Base-by-base conservation (phyloP, 306 rosid genomes). In the Benincasa hispida region DNA sequence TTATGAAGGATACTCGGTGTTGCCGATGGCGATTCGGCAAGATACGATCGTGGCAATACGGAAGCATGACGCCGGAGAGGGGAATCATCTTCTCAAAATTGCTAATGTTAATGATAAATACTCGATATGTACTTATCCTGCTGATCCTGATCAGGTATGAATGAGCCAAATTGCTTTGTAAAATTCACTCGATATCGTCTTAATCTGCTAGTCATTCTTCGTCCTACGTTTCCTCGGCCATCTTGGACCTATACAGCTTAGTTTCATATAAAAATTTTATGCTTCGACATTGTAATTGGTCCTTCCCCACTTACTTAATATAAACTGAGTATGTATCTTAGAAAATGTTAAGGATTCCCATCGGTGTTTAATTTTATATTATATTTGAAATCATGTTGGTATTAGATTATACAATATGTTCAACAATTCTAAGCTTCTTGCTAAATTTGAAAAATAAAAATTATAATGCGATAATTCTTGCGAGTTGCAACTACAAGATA, bases 21-120 rank as follows among this genome's bases (percentile, higher is more conserved):
- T 94, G 91, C 99, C 99, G 51, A 92, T 94, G 99, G 99, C 99
- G 11, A 94, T 94, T 77, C 83, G 99, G 56, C 99, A 89, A 77
- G 99, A 94, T 77, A 92, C 98, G 6, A 90, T 94, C 14, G 87
- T 94, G 10, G 99, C 93, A 1, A 89, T 94, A 56, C 70, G 96
- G 79, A 88, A 61, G 79, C 83, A 85, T 55, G 86, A 80, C 12
- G 82, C 60, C 3, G 80, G 79, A 50, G 84, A 88, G 24, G 19
- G 66, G 1, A 83, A 88, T 65, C 83, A 83, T 60, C 79, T 87
- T 83, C 86, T 94, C 19, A 85, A 86, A 76, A 92, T 94, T 45
- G 96, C 90, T 30, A 94, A 94, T 54, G 91, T 90, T 35, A 87
- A 86, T 58, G 97, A 87, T 76, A 90, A 90, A 74, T 87, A 94